Conservation (phyloP, 1,284 basidiomycete genomes). For the Earliella scabrosa region DNA sequence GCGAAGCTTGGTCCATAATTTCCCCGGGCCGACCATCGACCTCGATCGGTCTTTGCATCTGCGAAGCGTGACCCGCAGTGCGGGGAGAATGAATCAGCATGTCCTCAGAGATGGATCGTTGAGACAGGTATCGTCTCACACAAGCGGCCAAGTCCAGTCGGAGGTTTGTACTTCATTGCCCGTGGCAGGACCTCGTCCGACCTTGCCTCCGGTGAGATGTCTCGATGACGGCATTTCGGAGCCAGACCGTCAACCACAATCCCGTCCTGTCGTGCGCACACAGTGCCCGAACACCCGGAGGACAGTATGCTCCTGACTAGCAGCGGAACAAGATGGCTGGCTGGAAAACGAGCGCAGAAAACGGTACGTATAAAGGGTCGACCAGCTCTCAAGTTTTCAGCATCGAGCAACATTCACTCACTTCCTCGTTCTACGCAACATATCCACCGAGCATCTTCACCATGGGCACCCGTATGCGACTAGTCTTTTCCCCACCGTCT, state of each 20-base stretch:
- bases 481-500: background rate
- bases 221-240: slow-evolving; percentile 1
- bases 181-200: background rate
- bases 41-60: too few species aligned
- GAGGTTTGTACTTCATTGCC: background rate
- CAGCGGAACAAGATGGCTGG: too few species aligned
- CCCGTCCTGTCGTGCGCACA: too few species aligned
- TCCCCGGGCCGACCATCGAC: too few species aligned
- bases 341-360: background rate
- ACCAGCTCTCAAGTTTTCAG: background rate
- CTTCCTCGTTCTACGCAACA: background rate
- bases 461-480: slow-evolving; percentile 10
- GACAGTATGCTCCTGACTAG: too few species aligned
- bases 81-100: too few species aligned
- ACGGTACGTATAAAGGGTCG: background rate
- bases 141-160: background rate
- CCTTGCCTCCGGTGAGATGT: background rate
- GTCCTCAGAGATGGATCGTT: too few species aligned
- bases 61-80: too few species aligned
- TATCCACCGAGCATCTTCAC: background rate
- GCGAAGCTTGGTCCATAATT: background rate
- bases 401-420: background rate
- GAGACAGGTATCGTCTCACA: background rate
- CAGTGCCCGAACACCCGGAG: too few species aligned
- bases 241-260: background rate